These are phyloP conservation scores for Auxenochlorella pyrenoidosa DNA, from an alignment of 139 green algal species.

Conservation along the genomic window DNA sequence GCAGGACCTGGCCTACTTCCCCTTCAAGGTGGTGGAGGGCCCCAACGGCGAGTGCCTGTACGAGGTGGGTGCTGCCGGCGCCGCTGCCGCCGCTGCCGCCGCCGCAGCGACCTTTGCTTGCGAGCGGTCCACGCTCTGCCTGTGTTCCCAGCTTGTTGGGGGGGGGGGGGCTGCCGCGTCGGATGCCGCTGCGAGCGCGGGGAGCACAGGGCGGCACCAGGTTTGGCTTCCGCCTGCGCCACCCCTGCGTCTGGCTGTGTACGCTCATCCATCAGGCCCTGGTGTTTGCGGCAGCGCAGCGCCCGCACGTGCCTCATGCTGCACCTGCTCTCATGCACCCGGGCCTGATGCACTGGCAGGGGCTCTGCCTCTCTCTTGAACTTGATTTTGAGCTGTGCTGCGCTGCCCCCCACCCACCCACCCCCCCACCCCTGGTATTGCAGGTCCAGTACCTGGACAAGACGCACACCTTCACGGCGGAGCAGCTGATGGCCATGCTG, in stretches of 20 bases:
- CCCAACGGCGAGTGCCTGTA: constrained; percentile 82
- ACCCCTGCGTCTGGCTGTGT: not conserved
- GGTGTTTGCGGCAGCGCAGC: not conserved
- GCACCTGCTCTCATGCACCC: no score
- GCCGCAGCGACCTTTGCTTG: no score
- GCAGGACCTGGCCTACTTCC: constrained; percentile 75
- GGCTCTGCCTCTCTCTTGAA: no score
- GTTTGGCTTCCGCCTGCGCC: no score
- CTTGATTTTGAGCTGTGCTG: not conserved
- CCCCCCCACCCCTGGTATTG: not conserved
- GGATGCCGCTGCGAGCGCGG: no score
- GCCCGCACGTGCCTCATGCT: no score
- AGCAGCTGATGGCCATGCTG: constrained; percentile 89
- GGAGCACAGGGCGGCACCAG: no score
- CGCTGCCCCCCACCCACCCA: not conserved
- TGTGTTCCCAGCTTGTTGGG: no score
- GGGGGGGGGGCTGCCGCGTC: no score
- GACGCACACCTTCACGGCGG: constrained; percentile 59
- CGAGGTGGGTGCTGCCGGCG: constrained; percentile 8
- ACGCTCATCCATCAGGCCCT: no score
- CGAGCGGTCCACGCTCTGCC: no score
- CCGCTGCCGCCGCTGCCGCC: not conserved
- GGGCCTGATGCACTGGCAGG: no score
- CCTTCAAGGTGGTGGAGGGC: constrained; percentile 79
- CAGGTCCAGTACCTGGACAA: constrained; percentile 71